These are phyloP conservation scores for Puccinia polysora DNA, from an alignment of 1,284 basidiomycete genomes.

Conservation along the genomic window DNA sequence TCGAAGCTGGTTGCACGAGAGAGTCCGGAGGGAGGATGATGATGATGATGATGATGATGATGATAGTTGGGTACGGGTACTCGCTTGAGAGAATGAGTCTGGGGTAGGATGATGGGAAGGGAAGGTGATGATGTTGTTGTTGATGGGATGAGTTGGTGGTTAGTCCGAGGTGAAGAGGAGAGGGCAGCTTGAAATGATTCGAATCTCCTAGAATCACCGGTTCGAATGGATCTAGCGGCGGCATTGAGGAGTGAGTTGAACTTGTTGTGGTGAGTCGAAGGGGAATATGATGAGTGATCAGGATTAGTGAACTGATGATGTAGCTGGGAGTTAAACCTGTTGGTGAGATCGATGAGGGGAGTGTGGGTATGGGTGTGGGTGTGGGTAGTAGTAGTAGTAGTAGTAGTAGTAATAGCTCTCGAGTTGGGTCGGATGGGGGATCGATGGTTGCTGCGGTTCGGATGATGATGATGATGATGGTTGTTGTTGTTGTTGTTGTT, in stretches of 20 bases:
- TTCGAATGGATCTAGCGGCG: slow-evolving; percentile 14
- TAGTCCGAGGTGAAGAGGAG: not conserved
- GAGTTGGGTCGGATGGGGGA: not conserved
- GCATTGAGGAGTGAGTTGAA: slow-evolving; percentile 18
- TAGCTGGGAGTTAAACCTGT: not conserved
- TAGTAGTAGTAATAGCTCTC: no score
- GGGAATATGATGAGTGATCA: not conserved
- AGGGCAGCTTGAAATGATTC: slow-evolving; percentile 21
- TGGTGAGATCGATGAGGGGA: not conserved
- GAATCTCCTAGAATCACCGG: slow-evolving; percentile 12
- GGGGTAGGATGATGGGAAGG: not conserved
- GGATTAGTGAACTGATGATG: not conserved
- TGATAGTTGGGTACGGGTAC: slow-evolving; percentile 4
- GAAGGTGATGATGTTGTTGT: not conserved
- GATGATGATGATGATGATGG: not conserved
- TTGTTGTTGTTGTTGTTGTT: not conserved
- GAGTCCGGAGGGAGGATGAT: not conserved
- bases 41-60: not conserved
- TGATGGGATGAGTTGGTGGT: not conserved
- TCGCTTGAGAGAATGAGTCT: not conserved
- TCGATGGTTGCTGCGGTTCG: not conserved
- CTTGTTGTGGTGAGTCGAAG: not conserved
- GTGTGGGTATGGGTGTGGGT: no score
- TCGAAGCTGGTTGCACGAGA: slow-evolving; percentile 4
- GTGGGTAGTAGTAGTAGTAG: no score